These are phyloP conservation scores for Cryphonectria radicalis DNA, from an alignment of 2,329 filamentous ascomycete species.

Conservation along the genomic window DNA sequence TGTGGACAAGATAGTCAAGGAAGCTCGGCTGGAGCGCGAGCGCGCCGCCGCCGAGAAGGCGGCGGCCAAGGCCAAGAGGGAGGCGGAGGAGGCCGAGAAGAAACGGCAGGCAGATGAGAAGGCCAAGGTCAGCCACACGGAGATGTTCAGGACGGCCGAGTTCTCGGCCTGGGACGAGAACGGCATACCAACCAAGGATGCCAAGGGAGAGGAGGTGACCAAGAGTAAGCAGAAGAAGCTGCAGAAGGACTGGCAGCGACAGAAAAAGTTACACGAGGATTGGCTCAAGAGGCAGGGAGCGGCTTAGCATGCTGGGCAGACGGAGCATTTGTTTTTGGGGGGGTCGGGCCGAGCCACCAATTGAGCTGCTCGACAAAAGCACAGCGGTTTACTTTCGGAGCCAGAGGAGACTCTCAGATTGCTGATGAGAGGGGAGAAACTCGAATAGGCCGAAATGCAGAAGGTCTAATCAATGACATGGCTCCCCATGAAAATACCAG, in stretches of 20 bases:
- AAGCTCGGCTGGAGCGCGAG: conserved; percentile 58
- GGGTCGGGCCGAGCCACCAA: background rate
- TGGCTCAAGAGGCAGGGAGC: conserved; percentile 39
- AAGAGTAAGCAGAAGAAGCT: conserved; percentile 70
- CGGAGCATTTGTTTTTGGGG: background rate
- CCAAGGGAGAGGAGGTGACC: conserved; percentile 65
- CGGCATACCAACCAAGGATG: conserved; percentile 65
- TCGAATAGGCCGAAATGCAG: background rate
- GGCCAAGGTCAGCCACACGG: conserved; percentile 37
- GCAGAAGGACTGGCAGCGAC: conserved; percentile 71
- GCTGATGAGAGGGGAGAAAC: background rate
- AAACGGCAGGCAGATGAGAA: conserved; percentile 44
- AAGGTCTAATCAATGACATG: background rate
- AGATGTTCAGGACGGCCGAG: conserved; percentile 49
- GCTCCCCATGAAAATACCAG: background rate
- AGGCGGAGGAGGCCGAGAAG: conserved; percentile 44
- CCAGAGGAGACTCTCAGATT: background rate
- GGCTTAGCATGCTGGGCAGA: conserved; percentile 6
- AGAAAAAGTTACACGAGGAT: conserved; percentile 69
- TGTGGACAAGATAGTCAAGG: conserved; percentile 61
- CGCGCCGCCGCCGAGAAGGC: conserved; percentile 55
- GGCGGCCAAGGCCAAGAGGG: conserved; percentile 40
- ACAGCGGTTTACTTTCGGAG: background rate
- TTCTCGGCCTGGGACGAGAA: conserved; percentile 66
- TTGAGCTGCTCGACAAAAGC: background rate